phyloP scores from a whole-genome alignment of 2,329 filamentous ascomycete species.

The Cryoendolithus antarcticus region DNA sequence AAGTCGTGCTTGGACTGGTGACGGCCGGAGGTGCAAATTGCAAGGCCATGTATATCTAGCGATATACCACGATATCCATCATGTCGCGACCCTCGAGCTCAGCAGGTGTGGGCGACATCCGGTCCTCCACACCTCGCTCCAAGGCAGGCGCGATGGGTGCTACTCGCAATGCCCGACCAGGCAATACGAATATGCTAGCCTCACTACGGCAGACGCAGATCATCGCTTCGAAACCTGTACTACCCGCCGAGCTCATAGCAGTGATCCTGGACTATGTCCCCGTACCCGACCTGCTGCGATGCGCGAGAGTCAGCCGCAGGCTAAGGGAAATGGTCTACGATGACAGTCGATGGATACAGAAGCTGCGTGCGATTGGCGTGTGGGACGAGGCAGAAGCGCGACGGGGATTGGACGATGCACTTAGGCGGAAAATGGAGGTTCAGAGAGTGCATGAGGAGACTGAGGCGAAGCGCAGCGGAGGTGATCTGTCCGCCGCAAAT shows the following conservation, averaged over 20 bases:
- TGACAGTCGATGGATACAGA: constrained; percentile 85
- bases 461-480: constrained; percentile 21
- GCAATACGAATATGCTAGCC: constrained; percentile 46
- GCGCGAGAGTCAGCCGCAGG: constrained; percentile 70
- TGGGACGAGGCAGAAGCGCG: constrained; percentile 88
- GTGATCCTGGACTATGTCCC: constrained; percentile 82
- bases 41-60: no score
- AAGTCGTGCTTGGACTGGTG: no score
- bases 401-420: constrained; percentile 62
- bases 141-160: no score
- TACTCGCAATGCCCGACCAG: background rate
- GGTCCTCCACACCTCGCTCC: constrained; percentile 2
- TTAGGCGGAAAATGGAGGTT: constrained; percentile 45
- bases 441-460: constrained; percentile 31
- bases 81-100: constrained; percentile 6
- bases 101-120: constrained; percentile 4
- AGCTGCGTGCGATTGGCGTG: constrained; percentile 72
- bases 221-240: constrained; percentile 60
- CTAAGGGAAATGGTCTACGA: constrained; percentile 98
- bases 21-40: no score
- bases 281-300: constrained; percentile 70
- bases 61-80: background rate
- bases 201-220: constrained; percentile 72
- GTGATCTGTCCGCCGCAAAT: no score
- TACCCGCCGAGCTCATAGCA: constrained; percentile 87